Percentiles rank a stretch among this genome's conserved stretches.
Evolutionary conservation across 2,329 filamentous ascomycete species (phyloP).

Genomic region (Trichoderma koningii): DNA sequence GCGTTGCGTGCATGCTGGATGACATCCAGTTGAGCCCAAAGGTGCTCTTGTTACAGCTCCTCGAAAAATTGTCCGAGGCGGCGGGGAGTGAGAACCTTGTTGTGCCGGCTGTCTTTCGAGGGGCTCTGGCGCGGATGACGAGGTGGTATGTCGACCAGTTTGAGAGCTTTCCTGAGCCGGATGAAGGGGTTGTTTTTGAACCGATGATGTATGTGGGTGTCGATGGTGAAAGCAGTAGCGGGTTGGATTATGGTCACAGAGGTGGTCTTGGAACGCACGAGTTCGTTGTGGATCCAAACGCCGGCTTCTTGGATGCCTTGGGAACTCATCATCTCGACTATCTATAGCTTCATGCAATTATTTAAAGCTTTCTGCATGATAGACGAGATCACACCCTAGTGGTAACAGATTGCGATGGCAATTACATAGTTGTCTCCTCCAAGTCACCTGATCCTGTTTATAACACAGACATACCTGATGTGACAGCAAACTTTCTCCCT

Average conservation of each 20-base stretch:
- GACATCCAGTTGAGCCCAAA: background rate
- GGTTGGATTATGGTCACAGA: background rate
- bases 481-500: too few species aligned
- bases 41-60: background rate
- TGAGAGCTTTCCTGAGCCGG: background rate
- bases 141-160: constrained; percentile 2
- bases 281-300: background rate
- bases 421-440: background rate
- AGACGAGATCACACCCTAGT: background rate
- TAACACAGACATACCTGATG: too few species aligned
- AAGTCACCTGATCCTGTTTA: too few species aligned
- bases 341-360: background rate
- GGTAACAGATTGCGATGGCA: background rate
- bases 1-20: background rate
- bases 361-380: background rate
- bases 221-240: background rate
- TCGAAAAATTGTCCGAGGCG: background rate
- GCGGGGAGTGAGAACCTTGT: background rate
- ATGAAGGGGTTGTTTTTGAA: background rate
- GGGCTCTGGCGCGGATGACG: background rate
- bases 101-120: background rate
- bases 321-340: background rate
- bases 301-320: background rate
- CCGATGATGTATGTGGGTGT: background rate
- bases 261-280: background rate